phyloP scores from a whole-genome alignment of 75 land plant species.

The Selaginella moellendorffii region DNA sequence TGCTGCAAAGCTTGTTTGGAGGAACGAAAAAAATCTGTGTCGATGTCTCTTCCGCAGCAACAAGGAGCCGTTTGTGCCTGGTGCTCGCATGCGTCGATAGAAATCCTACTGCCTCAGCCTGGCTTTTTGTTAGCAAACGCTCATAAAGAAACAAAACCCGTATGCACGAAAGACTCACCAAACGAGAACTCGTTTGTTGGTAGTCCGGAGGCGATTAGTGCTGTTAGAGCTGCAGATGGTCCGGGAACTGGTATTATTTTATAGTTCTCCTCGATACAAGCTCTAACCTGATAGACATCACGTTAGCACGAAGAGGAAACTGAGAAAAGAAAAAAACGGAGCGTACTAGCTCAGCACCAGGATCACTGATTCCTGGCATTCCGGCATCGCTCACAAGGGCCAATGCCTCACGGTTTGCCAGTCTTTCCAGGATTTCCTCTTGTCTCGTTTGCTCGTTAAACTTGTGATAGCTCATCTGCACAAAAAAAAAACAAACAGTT shows the following conservation, averaged over 20 bases:
- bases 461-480: conserved; percentile 89
- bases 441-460: conserved; percentile 71
- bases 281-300: conserved; percentile 61
- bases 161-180: conserved; percentile 84
- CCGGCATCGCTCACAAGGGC: conserved; percentile 96
- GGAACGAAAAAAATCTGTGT: conserved; percentile 89
- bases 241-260: conserved; percentile 78
- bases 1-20: conserved; percentile 65
- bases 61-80: conserved; percentile 42
- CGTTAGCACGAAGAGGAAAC: conserved; percentile 42
- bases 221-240: conserved; percentile 68
- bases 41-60: conserved; percentile 50
- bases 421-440: conserved; percentile 37
- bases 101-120: conserved; percentile 58
- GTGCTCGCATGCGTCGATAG: conserved; percentile 54
- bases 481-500: conserved; percentile 3
- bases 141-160: conserved; percentile 7
- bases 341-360: conserved; percentile 74
- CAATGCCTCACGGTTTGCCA: conserved; percentile 54
- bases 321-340: background rate
- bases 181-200: conserved; percentile 74
- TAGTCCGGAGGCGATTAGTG: conserved; percentile 85
- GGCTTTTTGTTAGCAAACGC: background rate
- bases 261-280: conserved; percentile 48
- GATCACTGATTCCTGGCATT: conserved; percentile 96